Percentiles rank a stretch among this genome's conserved stretches.
Evolutionary conservation across 2,329 filamentous ascomycete genomes (phyloP).

Genomic region (Byssothecium circinans): DNA sequence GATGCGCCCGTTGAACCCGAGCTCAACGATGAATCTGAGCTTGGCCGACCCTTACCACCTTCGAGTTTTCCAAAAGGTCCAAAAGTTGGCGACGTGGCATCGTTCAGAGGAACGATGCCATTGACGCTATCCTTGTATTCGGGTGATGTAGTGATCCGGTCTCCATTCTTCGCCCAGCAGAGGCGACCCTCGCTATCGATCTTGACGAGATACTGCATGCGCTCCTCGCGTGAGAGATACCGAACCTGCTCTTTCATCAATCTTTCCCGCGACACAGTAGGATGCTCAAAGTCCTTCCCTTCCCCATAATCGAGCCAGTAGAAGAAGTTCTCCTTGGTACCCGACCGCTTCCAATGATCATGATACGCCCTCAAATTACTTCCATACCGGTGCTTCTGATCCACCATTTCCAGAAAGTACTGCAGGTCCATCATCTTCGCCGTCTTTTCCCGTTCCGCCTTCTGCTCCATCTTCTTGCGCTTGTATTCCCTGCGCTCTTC

Average conservation of each 20-base stretch:
- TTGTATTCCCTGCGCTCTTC: slow-evolving; percentile 39
- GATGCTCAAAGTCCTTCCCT: slow-evolving; percentile 69
- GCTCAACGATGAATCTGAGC: slow-evolving; percentile 20
- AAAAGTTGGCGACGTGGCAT: slow-evolving; percentile 47
- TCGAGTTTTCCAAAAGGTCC: slow-evolving; percentile 29
- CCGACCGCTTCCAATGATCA: slow-evolving; percentile 74
- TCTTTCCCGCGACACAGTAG: slow-evolving; percentile 70
- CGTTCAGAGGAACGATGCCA: slow-evolving; percentile 54
- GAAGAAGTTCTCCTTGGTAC: slow-evolving; percentile 87
- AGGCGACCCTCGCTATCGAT: slow-evolving; percentile 74
- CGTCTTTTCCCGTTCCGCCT: slow-evolving; percentile 62
- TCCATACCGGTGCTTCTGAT: slow-evolving; percentile 84
- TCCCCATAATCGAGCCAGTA: slow-evolving; percentile 88
- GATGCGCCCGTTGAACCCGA: slow-evolving; percentile 45
- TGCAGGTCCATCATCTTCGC: slow-evolving; percentile 81
- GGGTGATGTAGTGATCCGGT: slow-evolving; percentile 73
- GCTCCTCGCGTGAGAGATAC: slow-evolving; percentile 80
- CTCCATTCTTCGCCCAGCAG: slow-evolving; percentile 84
- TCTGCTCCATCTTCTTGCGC: slow-evolving; percentile 51
- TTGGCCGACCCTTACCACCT: slow-evolving; percentile 17
- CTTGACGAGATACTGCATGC: slow-evolving; percentile 76
- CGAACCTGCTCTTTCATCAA: slow-evolving; percentile 79
- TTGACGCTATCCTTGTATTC: slow-evolving; percentile 78
- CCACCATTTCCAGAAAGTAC: slow-evolving; percentile 85
- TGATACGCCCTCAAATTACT: slow-evolving; percentile 82